These are phyloP conservation scores for Glomus cerebriforme DNA, from an alignment of 192 early-diverging fungal genomes.

Conservation along the genomic window DNA sequence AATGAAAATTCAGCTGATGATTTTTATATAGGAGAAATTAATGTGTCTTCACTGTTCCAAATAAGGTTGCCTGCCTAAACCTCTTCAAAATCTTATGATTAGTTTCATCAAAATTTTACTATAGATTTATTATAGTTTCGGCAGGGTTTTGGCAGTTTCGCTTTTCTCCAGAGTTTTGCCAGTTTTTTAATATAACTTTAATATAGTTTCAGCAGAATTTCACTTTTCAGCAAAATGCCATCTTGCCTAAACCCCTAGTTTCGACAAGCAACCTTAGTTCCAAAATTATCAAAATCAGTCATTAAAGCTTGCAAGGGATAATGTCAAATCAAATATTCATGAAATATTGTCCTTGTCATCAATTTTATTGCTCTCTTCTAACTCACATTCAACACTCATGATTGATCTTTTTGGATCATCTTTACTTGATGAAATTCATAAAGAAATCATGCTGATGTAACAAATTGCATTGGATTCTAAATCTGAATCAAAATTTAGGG, in stretches of 20 bases:
- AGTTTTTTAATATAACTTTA: too few species aligned
- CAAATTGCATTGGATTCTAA: constrained; percentile 16
- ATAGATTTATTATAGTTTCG: too few species aligned
- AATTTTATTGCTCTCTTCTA: neutral
- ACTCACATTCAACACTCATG: constrained; percentile 13
- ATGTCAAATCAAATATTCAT: constrained; percentile 15
- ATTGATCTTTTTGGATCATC: neutral
- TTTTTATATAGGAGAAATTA: neutral
- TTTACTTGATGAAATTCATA: constrained; percentile 21
- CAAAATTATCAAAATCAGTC: neutral
- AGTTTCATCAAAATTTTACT: too few species aligned
- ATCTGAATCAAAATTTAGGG: constrained; percentile 8
- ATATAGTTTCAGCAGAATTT: too few species aligned
- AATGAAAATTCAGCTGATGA: neutral
- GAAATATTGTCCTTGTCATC: constrained; percentile 21
- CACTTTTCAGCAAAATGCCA: too few species aligned
- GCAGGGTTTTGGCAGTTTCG: too few species aligned
- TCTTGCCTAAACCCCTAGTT: too few species aligned
- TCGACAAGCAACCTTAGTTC: too few species aligned
- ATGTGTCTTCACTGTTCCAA: constrained; percentile 9
- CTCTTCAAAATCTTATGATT: too few species aligned
- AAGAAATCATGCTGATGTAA: neutral
- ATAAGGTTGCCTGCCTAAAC: too few species aligned
- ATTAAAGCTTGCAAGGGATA: neutral
- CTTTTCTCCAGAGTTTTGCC: too few species aligned